phyloP scores from a whole-genome alignment of 768 basidiomycete species.

The Amanita phalloides region DNA sequence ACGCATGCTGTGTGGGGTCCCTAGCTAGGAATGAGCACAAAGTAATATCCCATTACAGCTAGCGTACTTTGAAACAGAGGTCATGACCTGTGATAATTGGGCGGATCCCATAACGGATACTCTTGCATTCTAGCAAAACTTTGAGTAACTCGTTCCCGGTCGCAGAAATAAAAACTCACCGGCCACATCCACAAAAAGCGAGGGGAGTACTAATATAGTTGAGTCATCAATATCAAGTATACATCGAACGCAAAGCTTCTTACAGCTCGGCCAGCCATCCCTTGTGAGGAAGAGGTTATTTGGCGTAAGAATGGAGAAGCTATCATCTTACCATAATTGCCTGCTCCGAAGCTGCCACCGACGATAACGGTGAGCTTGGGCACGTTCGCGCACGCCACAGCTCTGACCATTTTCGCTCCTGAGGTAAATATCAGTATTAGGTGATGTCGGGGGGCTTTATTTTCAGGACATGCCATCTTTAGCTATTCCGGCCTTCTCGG shows the following conservation, averaged over 20 bases:
- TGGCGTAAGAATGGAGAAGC: neutral
- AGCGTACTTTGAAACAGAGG: conserved; percentile 69
- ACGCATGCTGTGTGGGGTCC: conserved; percentile 69
- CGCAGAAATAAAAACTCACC: conserved; percentile 30
- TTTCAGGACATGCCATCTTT: conserved; percentile 57
- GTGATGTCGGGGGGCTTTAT: neutral
- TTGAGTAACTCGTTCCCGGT: conserved; percentile 6
- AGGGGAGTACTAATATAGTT: conserved; percentile 66
- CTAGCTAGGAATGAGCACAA: conserved; percentile 22
- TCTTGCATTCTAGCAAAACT: conserved; percentile 61
- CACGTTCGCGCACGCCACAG: conserved; percentile 88
- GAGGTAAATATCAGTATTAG: neutral
- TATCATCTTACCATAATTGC: conserved; percentile 70
- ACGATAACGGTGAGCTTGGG: conserved; percentile 91
- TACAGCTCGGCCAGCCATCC: conserved; percentile 90
- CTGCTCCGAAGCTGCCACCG: conserved; percentile 90
- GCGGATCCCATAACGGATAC: conserved; percentile 94
- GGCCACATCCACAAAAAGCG: conserved; percentile 99
- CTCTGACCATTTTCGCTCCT: conserved; percentile 94
- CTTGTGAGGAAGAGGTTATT: conserved; percentile 23
- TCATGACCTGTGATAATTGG: conserved; percentile 91
- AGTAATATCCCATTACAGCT: neutral
- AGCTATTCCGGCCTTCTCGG: conserved; percentile 89
- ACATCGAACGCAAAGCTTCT: conserved; percentile 21
- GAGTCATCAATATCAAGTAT: neutral